Evolutionary conservation across 2,329 filamentous ascomycete species (phyloP), one percentile per base, ranked within the genome.

Genomic region (Furcasterigmium sp.): DNA sequence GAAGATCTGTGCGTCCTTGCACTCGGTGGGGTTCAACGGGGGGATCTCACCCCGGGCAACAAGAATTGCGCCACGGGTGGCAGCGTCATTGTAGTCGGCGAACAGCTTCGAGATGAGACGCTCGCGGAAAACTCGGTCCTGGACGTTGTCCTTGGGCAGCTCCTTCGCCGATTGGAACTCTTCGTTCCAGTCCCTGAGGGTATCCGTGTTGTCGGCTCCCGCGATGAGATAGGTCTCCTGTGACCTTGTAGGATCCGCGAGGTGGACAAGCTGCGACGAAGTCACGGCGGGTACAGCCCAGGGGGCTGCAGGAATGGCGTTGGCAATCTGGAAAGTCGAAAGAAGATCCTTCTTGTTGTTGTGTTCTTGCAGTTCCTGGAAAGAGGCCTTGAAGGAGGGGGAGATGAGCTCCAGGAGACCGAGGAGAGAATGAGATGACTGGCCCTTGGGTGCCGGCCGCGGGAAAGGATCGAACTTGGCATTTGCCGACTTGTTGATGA

Each of bases 111-210:
- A 93, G 8, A 93, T 86, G 43, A 98, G 75, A 25, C 93, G 83
- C 65, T 98, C 93, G 23, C 93, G 81, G 76, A 97, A 97, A 15
- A 98, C 91, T 42, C 91, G 83, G 60, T 98, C 93, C 64, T 96
- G 91, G 10, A 98, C 87, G 8, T 84, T 89, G 51, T 96, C 91
- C 59, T 90, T 91, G 26, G 91, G 91, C 50, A 98, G 77, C 64
- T 98, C 93, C 56, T 89, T 84, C 10, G 93, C 95, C 3, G 91
- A 95, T 65, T 98, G 93, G 60, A 98, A 95, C 61, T 98, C 93
- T 64, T 98, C 93, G 56, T 98, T 98, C 91, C 94, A 98, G 64
- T 98, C 93, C 46, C 93, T 82, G 50, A 98, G 73, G 5, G 90
- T 95, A 59, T 98, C 93, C 0, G 89, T 88, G 61, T 91, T 95